Evolutionary conservation across 1,284 basidiomycete genomes (phyloP), one percentile per base, ranked within the genome.

Genomic region (Fereydounia khargensis): DNA sequence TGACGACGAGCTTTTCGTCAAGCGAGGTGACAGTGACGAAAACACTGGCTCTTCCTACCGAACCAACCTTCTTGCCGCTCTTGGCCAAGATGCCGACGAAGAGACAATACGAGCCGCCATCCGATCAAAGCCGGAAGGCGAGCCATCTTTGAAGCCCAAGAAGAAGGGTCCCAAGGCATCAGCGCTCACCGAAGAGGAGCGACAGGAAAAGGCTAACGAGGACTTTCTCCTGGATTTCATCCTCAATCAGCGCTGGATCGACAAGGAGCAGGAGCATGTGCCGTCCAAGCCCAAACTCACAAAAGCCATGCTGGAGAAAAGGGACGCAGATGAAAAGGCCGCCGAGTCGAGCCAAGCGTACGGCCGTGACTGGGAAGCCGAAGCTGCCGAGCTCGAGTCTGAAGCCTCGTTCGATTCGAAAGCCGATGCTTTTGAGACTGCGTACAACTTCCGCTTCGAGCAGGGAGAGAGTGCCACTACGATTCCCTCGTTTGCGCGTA

Each of bases 31-130:
- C 52, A 88, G 87, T 39, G 88, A 90, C 68, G 70, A 82, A 7
- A 85, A 87, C 58, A 75, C 78, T 33, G 87, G 89, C 63, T 83
- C 86, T 53, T 87, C 90, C 66, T 96, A 95, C 70, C 82, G 83
- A 21, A 79, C 81, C 6, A 95, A 88, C 72, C 76, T 95, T 57
- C 79, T 90, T 68, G 82, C 86, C 19, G 87, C 89, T 57, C 89
- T 94, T 4, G 88, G 88, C 6, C 83, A 84, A 47, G 74, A 76
- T 8, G 86, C 89, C 69, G 78, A 92, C 20, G 60, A 67, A 18
- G 40, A 54, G 32, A 54, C 46, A 8, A 51, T 70, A 17, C 47
- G 62, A 24, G 42, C 68, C 33, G 65, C 70, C 22, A 39, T 66
- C 17, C 0, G 59, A 42, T 25, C 42, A 50, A 24, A 65, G 50